Evolutionary conservation across 1,284 basidiomycete genomes (phyloP), one percentile per base, ranked within the genome.

Genomic region (Stereum hirsutum): DNA sequence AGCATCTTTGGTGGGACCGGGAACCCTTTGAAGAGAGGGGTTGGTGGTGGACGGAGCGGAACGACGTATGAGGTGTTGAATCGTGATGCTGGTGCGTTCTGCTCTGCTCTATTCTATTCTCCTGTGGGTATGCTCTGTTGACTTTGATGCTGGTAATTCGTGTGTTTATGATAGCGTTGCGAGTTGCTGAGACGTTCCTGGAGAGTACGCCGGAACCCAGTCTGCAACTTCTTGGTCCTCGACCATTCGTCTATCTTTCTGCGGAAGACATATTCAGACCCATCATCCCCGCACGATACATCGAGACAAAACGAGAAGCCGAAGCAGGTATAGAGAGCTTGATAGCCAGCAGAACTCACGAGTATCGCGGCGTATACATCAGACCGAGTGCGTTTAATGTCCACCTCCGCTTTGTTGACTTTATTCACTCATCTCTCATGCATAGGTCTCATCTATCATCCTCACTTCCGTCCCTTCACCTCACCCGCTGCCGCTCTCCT

Each of bases 361-460:
- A 63, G 32, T 74, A 78, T 53, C 69, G 82, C 45, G 81, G 78
- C 5, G 75, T 92, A 23, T 88, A 87, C 63, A 74, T 94, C 50
- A 73, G 91, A 48, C 94, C 91, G 37, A 89, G 90, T 92, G 59
- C 55, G 83, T 70, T 6, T 20, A 3, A 25, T 35, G 15, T 30
- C 27, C 30, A 41, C 25, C 11, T 8, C 15, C 33, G 21, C 8
- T 30, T 17, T 20, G 7, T 14, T 38, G 43, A 47, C 43, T 49
- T 44, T 48, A 50, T 36, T 14, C 32, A 36, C 24, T 27, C 15
- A 48, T 46, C 32, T 33, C 26, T 38, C 57, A 88, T n/a, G n/a
- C n/a, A n/a, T n/a, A n/a, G 94, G 94, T 49, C 69, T 99, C 42
- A 91, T 99, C 59, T 98, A 98, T 64, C 93, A 98, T 58, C 88